Conservation (phyloP, 495 filamentous ascomycete species). For the Podospora appendiculata region DNA sequence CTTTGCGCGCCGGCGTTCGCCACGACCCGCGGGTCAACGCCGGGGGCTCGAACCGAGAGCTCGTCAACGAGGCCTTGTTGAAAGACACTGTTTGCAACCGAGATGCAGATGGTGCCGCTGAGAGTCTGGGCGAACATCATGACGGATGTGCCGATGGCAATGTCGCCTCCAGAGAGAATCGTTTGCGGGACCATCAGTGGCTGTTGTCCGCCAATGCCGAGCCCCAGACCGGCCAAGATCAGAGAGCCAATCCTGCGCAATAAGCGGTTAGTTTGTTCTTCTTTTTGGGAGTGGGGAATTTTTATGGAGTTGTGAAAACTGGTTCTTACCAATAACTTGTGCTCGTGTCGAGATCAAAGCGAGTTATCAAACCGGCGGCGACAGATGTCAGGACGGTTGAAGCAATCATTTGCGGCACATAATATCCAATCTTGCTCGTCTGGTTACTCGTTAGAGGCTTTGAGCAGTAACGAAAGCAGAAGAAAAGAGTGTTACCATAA, state of each 20-base stretch:
- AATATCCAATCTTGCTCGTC: slow-evolving; percentile 47
- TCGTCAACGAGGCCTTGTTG: slow-evolving; percentile 41
- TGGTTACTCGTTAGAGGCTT: slow-evolving; percentile 9
- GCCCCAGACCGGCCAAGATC: slow-evolving; percentile 52
- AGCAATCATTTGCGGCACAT: slow-evolving; percentile 49
- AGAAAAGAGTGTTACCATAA: slow-evolving; percentile 20
- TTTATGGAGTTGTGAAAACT: not conserved
- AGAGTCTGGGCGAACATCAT: slow-evolving; percentile 54
- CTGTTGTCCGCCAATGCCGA: slow-evolving; percentile 55
- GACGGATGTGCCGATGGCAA: slow-evolving; percentile 49
- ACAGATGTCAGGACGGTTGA: slow-evolving; percentile 43
- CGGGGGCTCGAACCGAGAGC: slow-evolving; percentile 21
- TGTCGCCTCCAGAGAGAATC: slow-evolving; percentile 40
- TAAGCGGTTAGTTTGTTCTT: not conserved
- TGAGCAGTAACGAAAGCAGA: slow-evolving; percentile 10
- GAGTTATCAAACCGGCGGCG: slow-evolving; percentile 52
- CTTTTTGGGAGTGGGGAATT: not conserved
- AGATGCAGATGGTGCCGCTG: slow-evolving; percentile 53
- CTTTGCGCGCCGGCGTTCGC: slow-evolving; percentile 38
- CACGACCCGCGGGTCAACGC: slow-evolving; percentile 12
- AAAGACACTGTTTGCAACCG: slow-evolving; percentile 51
- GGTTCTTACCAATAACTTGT: slow-evolving; percentile 32
- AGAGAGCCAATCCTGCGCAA: slow-evolving; percentile 55
- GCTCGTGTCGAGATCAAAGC: slow-evolving; percentile 39
- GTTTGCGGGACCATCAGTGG: slow-evolving; percentile 42